A percentile compares a stretch with the other conserved stretches of the same genome.
Evolutionary conservation across 331 rosid genomes (phyloP).

Genomic region (Pyracantha coccinea): DNA sequence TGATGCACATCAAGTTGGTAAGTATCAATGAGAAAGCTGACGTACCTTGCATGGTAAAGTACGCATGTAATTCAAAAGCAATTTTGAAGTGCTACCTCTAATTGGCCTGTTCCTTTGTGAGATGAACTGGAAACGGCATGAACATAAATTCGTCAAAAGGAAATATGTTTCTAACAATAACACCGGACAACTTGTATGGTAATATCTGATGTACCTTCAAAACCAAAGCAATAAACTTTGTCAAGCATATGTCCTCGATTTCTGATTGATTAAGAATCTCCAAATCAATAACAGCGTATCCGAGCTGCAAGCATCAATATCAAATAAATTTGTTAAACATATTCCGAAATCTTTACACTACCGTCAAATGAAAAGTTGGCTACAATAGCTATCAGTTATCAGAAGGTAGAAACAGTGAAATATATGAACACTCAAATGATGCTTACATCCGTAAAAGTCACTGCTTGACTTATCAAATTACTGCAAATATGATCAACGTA

Average conservation of each 20-base stretch:
- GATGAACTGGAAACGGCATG: conserved; percentile 51
- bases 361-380: background rate
- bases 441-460: conserved; percentile 56
- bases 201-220: conserved; percentile 55
- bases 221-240: conserved; percentile 55
- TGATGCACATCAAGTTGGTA: background rate
- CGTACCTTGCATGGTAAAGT: conserved; percentile 79
- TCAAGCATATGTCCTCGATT: conserved; percentile 49
- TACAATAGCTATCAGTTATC: background rate
- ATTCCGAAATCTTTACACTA: background rate
- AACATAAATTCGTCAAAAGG: background rate
- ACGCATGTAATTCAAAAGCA: conserved; percentile 57
- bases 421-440: conserved; percentile 9
- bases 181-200: background rate
- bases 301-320: conserved; percentile 45
- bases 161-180: background rate
- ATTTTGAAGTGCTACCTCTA: conserved; percentile 66
- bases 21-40: background rate
- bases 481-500: conserved; percentile 50
- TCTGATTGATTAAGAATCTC: conserved; percentile 48
- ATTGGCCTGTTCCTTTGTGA: conserved; percentile 82
- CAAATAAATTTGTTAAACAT: background rate
- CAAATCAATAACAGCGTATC: conserved; percentile 73
- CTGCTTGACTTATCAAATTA: conserved; percentile 36
- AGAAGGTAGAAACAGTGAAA: background rate